These are phyloP conservation scores for Candida qinlingensis DNA, from an alignment of 805 yeast species.

Conservation along the genomic window DNA sequence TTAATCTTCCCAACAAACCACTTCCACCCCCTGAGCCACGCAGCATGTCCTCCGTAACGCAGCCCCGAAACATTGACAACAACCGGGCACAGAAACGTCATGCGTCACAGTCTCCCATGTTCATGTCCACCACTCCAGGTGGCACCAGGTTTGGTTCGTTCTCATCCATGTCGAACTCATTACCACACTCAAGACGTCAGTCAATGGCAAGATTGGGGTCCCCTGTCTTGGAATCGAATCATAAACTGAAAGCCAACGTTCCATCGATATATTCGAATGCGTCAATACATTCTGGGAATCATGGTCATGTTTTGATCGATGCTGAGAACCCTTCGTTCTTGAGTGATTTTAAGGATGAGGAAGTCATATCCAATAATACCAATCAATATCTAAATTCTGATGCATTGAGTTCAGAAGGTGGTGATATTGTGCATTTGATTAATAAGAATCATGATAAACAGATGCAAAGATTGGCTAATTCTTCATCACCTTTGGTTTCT, in stretches of 20 bases:
- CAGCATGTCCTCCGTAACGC: not conserved
- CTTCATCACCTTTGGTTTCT: not conserved
- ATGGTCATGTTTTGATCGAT: constrained; percentile 7
- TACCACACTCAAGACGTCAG: constrained; percentile 7
- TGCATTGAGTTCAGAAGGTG: constrained; percentile 19
- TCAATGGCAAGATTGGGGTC: constrained; percentile 10
- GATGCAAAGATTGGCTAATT: too few relatives aligned
- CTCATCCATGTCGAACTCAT: not conserved
- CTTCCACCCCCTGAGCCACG: not conserved
- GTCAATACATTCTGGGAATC: constrained; percentile 1
- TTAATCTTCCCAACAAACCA: not conserved
- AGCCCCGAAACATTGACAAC: constrained; percentile 1
- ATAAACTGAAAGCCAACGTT: not conserved
- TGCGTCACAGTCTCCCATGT: not conserved
- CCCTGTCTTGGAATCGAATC: not conserved
- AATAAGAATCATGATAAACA: constrained; percentile 8
- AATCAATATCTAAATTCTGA: constrained; percentile 15
- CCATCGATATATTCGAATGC: not conserved
- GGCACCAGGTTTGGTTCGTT: not conserved
- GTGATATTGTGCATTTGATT: constrained; percentile 22
- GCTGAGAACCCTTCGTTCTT: constrained; percentile 12
- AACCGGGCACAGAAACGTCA: not conserved
- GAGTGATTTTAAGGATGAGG: constrained; percentile 8
- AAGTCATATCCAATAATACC: not conserved
- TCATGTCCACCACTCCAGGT: not conserved